Conservation (phyloP, 2,329 filamentous ascomycete species). For the Hawksworthiomyces lignivorus region DNA sequence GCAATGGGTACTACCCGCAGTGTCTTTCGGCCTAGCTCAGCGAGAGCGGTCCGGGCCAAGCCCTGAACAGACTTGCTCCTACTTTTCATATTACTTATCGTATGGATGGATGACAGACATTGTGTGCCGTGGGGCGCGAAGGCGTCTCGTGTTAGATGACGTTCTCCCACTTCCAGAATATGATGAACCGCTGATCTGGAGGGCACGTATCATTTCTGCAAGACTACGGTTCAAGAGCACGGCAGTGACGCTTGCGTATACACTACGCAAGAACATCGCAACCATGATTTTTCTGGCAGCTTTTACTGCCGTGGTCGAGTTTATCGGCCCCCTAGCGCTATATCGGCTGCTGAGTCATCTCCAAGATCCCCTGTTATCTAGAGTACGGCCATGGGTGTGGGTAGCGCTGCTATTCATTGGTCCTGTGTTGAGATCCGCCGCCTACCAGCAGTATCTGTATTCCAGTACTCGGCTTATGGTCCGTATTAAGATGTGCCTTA, state of each 20-base stretch:
- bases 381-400: constrained; percentile 34
- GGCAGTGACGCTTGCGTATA: constrained; percentile 36
- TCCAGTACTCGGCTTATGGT: constrained; percentile 48
- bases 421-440: constrained; percentile 38
- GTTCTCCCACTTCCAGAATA: constrained; percentile 46
- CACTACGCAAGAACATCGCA: constrained; percentile 33
- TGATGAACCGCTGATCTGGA: constrained; percentile 43
- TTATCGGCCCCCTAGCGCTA: constrained; percentile 45
- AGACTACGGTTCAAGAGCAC: constrained; percentile 36
- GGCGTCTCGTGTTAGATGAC: constrained; percentile 37
- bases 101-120: constrained; percentile 44
- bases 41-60: constrained; percentile 31
- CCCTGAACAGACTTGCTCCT: constrained; percentile 40
- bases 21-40: constrained; percentile 30
- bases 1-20: constrained; percentile 40
- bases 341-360: constrained; percentile 46
- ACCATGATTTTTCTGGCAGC: constrained; percentile 38
- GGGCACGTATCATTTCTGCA: constrained; percentile 35
- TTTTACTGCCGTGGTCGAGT: constrained; percentile 34
- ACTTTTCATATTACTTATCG: constrained; percentile 43
- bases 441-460: constrained; percentile 51
- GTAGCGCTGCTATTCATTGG: constrained; percentile 45
- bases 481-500: constrained; percentile 47
- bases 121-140: constrained; percentile 38
- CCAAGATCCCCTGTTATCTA: constrained; percentile 34